Percentiles rank a stretch among this genome's conserved stretches.
phyloP scores from a whole-genome alignment of 2,329 filamentous ascomycete species.

The Diaporthe ampelina region DNA sequence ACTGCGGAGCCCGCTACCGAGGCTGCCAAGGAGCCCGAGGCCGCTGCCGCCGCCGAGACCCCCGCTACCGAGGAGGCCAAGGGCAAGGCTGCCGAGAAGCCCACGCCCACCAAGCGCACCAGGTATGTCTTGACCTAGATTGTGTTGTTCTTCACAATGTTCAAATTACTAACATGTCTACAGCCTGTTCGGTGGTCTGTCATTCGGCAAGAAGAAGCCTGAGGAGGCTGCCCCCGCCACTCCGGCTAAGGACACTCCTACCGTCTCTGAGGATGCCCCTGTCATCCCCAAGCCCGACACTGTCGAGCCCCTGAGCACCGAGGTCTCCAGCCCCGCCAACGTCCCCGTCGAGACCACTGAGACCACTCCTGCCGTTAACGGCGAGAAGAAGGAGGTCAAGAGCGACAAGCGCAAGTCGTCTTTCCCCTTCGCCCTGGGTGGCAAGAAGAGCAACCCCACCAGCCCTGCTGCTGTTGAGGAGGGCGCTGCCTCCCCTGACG shows the following conservation, averaged over 20 bases:
- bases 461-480: slow-evolving; percentile 70
- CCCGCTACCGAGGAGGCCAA: slow-evolving; percentile 53
- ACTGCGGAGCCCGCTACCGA: slow-evolving; percentile 32
- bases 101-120: slow-evolving; percentile 66
- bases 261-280: slow-evolving; percentile 66
- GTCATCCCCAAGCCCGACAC: slow-evolving; percentile 73
- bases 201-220: slow-evolving; percentile 70
- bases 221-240: slow-evolving; percentile 58
- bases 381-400: slow-evolving; percentile 77
- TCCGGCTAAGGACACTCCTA: slow-evolving; percentile 59
- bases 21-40: slow-evolving; percentile 44
- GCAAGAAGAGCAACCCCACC: slow-evolving; percentile 78
- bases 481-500: slow-evolving; percentile 46
- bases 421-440: slow-evolving; percentile 79
- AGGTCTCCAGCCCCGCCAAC: slow-evolving; percentile 64
- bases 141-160: not conserved
- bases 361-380: slow-evolving; percentile 60
- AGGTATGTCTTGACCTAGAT: slow-evolving; percentile 55
- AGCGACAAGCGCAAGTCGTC: slow-evolving; percentile 86
- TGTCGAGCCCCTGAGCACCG: slow-evolving; percentile 68
- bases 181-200: slow-evolving; percentile 69
- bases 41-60: slow-evolving; percentile 44
- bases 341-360: slow-evolving; percentile 64
- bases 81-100: slow-evolving; percentile 57
- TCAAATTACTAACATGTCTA: slow-evolving; percentile 41